phyloP scores from a whole-genome alignment of 805 yeast genomes.

The Ogataea naganishii region DNA sequence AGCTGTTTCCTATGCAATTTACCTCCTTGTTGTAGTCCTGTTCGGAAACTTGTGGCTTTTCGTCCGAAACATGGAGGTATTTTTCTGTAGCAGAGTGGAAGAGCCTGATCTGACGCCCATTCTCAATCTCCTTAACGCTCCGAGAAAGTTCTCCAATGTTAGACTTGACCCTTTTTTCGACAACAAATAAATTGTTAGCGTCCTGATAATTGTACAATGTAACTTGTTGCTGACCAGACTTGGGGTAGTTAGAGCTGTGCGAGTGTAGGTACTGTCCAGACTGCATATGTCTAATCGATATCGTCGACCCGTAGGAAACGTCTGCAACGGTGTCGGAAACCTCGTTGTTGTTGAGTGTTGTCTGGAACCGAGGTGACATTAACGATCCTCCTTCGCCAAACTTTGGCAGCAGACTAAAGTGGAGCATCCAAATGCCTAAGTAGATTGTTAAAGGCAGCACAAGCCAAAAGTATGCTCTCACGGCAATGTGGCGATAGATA shows the following conservation, averaged over 20 bases:
- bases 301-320: conserved; percentile 62
- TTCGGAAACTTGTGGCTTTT: conserved; percentile 80
- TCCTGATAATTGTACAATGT: conserved; percentile 59
- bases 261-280: conserved; percentile 82
- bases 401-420: conserved; percentile 38
- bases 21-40: conserved; percentile 88
- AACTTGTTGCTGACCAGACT: conserved; percentile 68
- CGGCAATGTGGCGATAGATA: conserved; percentile 31
- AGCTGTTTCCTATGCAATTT: conserved; percentile 56
- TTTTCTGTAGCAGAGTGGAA: conserved; percentile 63
- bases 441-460: conserved; percentile 53
- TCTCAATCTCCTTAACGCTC: conserved; percentile 22
- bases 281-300: conserved; percentile 62
- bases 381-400: conserved; percentile 53
- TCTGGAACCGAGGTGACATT: conserved; percentile 62
- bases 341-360: conserved; percentile 38
- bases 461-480: conserved; percentile 34
- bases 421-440: conserved; percentile 45
- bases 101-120: conserved; percentile 54
- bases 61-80: conserved; percentile 60
- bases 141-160: conserved; percentile 30
- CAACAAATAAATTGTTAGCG: conserved; percentile 62
- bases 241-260: conserved; percentile 51
- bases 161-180: conserved; percentile 39
- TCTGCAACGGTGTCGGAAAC: conserved; percentile 43